Conservation (phyloP, 225 moss, liverwort and hornwort genomes). For the Antitrichia curtipendula region DNA sequence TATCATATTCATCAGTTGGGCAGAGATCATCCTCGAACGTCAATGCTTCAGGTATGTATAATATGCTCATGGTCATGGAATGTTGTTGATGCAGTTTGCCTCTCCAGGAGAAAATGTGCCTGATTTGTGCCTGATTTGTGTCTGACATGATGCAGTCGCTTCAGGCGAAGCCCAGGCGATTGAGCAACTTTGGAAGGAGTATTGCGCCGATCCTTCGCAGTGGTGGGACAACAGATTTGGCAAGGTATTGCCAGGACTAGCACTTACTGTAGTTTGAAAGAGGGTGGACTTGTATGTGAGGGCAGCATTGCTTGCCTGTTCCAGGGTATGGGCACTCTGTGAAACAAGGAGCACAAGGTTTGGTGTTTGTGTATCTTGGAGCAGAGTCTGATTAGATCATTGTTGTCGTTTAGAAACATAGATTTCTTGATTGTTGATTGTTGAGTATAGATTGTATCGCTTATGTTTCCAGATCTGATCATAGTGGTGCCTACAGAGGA, state of each 20-base stretch:
- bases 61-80: neutral
- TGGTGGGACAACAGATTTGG: neutral
- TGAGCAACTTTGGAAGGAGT: neutral
- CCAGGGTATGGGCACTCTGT: neutral
- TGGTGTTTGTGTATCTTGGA: neutral
- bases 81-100: neutral
- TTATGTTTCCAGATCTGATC: neutral
- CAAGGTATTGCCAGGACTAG: neutral
- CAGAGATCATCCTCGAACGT: neutral
- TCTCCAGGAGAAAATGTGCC: neutral
- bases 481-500: neutral
- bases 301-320: neutral
- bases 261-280: neutral
- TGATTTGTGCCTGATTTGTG: neutral
- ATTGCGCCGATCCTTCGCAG: neutral
- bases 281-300: neutral
- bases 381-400: neutral
- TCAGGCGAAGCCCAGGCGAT: neutral
- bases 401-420: neutral
- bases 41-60: neutral
- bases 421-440: neutral
- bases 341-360: neutral
- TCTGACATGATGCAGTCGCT: neutral
- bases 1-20: neutral
- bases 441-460: neutral